Conservation (phyloP, 768 basidiomycete species). For the Xerocomellus dryophilus region DNA sequence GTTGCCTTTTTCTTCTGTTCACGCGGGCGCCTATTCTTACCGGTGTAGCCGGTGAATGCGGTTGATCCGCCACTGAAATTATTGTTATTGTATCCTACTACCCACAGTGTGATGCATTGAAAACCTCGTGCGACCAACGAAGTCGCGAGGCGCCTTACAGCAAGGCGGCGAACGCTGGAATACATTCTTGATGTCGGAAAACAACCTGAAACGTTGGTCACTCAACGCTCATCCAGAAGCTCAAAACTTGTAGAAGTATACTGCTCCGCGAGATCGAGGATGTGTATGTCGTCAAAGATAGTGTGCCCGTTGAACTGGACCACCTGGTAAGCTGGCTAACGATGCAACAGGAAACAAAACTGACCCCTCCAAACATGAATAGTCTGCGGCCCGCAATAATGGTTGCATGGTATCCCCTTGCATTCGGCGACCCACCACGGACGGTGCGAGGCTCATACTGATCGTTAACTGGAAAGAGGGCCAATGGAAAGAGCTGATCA, state of each 20-base stretch:
- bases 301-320: conserved; percentile 68
- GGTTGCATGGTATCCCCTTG: conserved; percentile 83
- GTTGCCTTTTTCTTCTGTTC: no score
- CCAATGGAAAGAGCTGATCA: not conserved
- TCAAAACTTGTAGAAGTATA: conserved; percentile 90
- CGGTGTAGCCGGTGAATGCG: no score
- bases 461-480: conserved; percentile 67
- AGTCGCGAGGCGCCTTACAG: no score
- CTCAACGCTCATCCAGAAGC: conserved; percentile 55
- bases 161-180: no score
- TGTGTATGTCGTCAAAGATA: conserved; percentile 81
- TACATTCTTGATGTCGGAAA: not conserved
- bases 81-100: no score
- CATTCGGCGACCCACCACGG: conserved; percentile 63
- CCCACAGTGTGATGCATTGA: no score
- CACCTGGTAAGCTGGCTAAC: not conserved
- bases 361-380: conserved; percentile 76
- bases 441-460: conserved; percentile 73
- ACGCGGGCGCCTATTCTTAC: no score
- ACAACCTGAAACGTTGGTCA: conserved; percentile 1
- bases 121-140: no score
- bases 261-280: conserved; percentile 84
- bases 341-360: conserved; percentile 5
- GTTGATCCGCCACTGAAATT: no score
- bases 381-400: conserved; percentile 80